phyloP scores from a whole-genome alignment of 2,329 filamentous ascomycete genomes.

The Atkinsonella hypoxylon region DNA sequence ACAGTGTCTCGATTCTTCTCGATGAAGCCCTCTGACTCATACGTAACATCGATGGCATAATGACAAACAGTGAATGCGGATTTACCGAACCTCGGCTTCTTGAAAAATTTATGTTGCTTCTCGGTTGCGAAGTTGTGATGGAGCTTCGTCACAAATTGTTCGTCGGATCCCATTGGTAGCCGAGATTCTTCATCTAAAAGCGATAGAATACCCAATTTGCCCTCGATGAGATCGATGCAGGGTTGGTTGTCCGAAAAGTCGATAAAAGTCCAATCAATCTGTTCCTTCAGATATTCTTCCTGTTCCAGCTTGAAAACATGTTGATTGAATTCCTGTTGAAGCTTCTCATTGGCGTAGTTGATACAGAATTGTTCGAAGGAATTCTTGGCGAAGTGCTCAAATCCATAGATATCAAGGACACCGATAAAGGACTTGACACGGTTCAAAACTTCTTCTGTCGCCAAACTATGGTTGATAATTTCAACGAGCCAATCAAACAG shows the following conservation, averaged over 20 bases:
- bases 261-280: slow-evolving; percentile 99
- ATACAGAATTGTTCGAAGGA: slow-evolving; percentile 99
- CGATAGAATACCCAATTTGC: slow-evolving; percentile 85
- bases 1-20: slow-evolving; percentile 99
- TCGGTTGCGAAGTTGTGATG: slow-evolving; percentile 84
- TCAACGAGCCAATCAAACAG: slow-evolving; percentile 99
- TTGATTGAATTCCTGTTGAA: slow-evolving; percentile 98
- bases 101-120: slow-evolving; percentile 95
- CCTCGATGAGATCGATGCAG: slow-evolving; percentile 96
- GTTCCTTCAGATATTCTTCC: slow-evolving; percentile 88
- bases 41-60: slow-evolving; percentile 95
- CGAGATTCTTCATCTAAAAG: slow-evolving; percentile 93
- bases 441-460: slow-evolving; percentile 74
- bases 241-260: slow-evolving; percentile 99
- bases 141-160: slow-evolving; percentile 91
- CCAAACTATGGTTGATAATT: slow-evolving; percentile 82
- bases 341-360: slow-evolving; percentile 98
- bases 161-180: slow-evolving; percentile 92
- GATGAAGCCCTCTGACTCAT: slow-evolving; percentile 97
- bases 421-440: slow-evolving; percentile 87
- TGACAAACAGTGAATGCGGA: slow-evolving; percentile 97
- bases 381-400: slow-evolving; percentile 98
- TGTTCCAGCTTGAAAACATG: slow-evolving; percentile 99
- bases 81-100: slow-evolving; percentile 96
- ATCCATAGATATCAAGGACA: slow-evolving; percentile 97